Evolutionary conservation across 805 yeast species (phyloP), one percentile per base, ranked within the genome.

Genomic region (Kodamaea laetipori): DNA sequence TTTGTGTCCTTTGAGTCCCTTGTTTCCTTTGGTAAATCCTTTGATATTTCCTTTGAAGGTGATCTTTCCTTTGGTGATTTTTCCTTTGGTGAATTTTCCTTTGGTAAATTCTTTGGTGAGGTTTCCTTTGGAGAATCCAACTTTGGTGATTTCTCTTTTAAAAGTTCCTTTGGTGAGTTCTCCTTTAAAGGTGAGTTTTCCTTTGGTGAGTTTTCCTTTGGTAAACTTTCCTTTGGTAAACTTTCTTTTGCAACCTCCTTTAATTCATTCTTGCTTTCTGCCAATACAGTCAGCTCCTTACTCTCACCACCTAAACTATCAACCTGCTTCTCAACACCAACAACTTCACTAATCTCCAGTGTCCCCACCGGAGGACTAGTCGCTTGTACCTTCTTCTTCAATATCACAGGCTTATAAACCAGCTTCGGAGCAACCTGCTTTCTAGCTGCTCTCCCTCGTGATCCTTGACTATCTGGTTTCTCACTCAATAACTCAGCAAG

Each of bases 401-500:
- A 61, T 26, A 71, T 61, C 1, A 66, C 61, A 1, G 74, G 74
- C 40, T 69, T 69, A 11, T 50, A 46, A 4, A 39, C 46, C 2
- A 55, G 59, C 34, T 65, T 64, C 3, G 67, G 64, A 2, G 64
- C 51, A 6, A 44, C 48, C 17, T 51, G 55, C 12, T 38, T 46
- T 47, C 45, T 21, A 6, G 56, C 53, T 6, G 58, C 37, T 12
- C 44, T 52, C 36, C 53, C 56, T n/a, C 51, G 34, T 3, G 48
- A 27, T 36, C 32, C 53, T 44, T 50, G 54, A 15, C 15, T 37
- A 24, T 40, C 50, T 15, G 51, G 50, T n/a, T 54, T 49, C n/a
- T 55, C 46, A 38, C 73, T 62, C 37, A 71, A 58, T 17, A 70
- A 48, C 36, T 67, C 67, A 2, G 76, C 76, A 46, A 70, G 58